These are phyloP conservation scores for Cordyceps cateniannulata DNA, from an alignment of 2,329 filamentous ascomycete species.

Conservation along the genomic window DNA sequence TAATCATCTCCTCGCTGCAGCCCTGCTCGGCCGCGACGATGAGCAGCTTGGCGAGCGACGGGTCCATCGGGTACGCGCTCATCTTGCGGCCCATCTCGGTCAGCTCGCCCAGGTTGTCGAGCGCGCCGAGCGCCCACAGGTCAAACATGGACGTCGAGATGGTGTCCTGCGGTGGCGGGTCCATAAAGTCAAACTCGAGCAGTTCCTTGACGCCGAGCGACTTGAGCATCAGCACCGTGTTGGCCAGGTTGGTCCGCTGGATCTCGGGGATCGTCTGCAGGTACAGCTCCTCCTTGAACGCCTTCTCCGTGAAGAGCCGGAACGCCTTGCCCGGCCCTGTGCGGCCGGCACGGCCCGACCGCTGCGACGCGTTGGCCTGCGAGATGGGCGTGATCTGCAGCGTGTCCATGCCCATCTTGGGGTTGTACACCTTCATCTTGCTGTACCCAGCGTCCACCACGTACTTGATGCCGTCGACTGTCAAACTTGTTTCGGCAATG, in stretches of 20 bases:
- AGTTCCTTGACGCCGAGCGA: conserved; percentile 91
- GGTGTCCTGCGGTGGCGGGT: conserved; percentile 94
- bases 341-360: conserved; percentile 86
- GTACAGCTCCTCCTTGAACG: conserved; percentile 94
- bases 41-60: conserved; percentile 86
- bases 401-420: conserved; percentile 98
- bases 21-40: conserved; percentile 86
- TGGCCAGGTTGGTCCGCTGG: conserved; percentile 90
- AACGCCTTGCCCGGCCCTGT: conserved; percentile 96
- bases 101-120: conserved; percentile 90
- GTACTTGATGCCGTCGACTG: conserved; percentile 98
- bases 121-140: conserved; percentile 87
- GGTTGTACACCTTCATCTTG: conserved; percentile 98
- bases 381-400: conserved; percentile 96
- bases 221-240: conserved; percentile 90
- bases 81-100: conserved; percentile 83
- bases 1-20: conserved; percentile 96
- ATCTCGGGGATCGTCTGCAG: conserved; percentile 97
- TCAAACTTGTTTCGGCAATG: conserved; percentile 96
- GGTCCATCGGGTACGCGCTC: conserved; percentile 98
- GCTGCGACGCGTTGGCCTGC: conserved; percentile 89
- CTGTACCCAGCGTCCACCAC: conserved; percentile 95
- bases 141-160: conserved; percentile 97
- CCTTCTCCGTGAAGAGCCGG: conserved; percentile 87
- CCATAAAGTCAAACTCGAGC: conserved; percentile 98